Conservation (phyloP, 176 grass and related monocot species). For the Eragrostis nindensis region DNA sequence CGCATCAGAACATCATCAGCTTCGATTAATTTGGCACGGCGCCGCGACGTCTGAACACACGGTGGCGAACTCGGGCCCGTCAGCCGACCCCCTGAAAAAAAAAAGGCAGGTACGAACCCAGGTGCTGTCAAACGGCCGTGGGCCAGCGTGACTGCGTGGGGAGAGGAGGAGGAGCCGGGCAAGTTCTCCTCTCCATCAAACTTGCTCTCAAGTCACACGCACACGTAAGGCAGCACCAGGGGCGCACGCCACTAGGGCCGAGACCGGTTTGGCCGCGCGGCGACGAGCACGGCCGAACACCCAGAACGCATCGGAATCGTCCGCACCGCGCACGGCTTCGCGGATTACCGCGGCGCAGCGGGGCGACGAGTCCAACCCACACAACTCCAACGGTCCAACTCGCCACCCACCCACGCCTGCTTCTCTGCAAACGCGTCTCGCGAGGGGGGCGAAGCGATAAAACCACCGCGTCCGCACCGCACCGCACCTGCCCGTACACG, state of each 20-base stretch:
- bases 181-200: background rate
- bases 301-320: background rate
- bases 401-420: background rate
- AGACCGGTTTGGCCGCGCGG: background rate
- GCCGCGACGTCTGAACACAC: background rate
- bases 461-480: conserved; percentile 33
- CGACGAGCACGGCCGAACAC: conserved; percentile 14
- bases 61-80: background rate
- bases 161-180: background rate
- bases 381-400: conserved; percentile 20
- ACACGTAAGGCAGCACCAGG: conserved; percentile 31
- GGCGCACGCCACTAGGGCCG: conserved; percentile 20
- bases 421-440: background rate
- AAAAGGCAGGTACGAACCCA: background rate
- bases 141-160: background rate
- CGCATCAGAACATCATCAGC: background rate
- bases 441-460: conserved; percentile 44
- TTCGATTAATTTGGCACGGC: background rate
- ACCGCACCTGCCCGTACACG: background rate
- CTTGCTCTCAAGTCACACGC: conserved; percentile 32
- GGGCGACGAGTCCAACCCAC: conserved; percentile 34
- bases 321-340: conserved; percentile 26
- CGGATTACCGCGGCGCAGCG: conserved; percentile 10
- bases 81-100: too few species aligned
- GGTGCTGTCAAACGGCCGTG: background rate